Evolutionary conservation across 352 stramenopile genomes (phyloP), one percentile per base, ranked within the genome.

Genomic region (Hyaloperonospora brassicae): DNA sequence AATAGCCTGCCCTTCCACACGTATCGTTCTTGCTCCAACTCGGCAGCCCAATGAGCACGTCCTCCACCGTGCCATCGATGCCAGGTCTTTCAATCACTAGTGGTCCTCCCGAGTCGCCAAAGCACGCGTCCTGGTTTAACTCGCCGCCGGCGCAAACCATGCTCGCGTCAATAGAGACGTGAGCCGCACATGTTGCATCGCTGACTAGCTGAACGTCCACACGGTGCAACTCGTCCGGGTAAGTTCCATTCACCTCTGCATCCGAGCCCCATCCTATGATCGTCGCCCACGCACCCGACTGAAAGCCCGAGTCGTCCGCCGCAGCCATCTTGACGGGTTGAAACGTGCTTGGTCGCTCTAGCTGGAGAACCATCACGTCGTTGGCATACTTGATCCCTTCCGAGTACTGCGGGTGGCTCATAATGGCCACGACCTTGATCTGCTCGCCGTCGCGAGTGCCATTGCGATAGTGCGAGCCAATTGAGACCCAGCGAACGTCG

Each of bases 71-170:
- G 25, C 14, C 21, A 43, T 43, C 17, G 14, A 22, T 12, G 5
- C 58, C 52, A 2, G 11, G 34, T 17, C 1, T 25, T 25, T 70
- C 52, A 13, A 68, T 27, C 11, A 68, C 68, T 1, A 86, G 52
- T 8, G 75, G 68, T 13, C 75, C 75, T 10, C 75, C 75, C 4
- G 72, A 86, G 64, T 84, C 72, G 17, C 64, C 66, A 40, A 66
- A 47, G 52, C 75, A 86, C 34, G 75, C 68, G 50, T 86, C 52
- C 1, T 13, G 22, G 44, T 60, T 60, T 10, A 39, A 8, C 13
- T 64, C 35, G 5, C 76, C 73, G 6, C 72, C 70, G 8, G 71
- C 73, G 35, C 76, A 84, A 13, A 82, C 24, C 72, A 84, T 82
- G 39, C 67, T 68, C 9, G 41, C 46, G 40, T 76, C 64, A 8